Conservation (phyloP, 202 grass and related monocot species). For the Elaeis oleifera region DNA sequence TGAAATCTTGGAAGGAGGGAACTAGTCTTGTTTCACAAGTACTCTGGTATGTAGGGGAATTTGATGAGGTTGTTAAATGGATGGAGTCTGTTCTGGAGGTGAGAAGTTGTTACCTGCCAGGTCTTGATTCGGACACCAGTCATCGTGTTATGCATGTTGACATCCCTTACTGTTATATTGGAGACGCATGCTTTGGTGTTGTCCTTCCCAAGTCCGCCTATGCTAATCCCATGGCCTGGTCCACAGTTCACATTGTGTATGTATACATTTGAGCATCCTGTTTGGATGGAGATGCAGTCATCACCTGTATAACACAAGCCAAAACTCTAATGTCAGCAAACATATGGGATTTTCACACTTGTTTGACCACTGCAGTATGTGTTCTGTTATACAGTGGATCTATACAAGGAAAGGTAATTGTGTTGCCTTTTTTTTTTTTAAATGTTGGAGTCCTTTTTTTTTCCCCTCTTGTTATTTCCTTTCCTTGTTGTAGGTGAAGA, state of each 20-base stretch:
- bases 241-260: conserved; percentile 96
- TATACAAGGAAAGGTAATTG: conserved; percentile 8
- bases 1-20: too few relatives aligned
- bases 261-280: conserved; percentile 82
- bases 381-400: conserved; percentile 16
- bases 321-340: conserved; percentile 11
- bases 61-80: too few relatives aligned
- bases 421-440: not conserved
- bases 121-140: conserved; percentile 96
- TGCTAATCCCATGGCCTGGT: conserved; percentile 96
- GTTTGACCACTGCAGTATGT: not conserved
- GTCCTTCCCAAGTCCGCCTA: conserved; percentile 87
- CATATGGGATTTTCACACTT: not conserved
- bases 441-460: too few relatives aligned
- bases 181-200: conserved; percentile 97
- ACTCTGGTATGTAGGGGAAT: too few relatives aligned
- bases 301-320: conserved; percentile 54
- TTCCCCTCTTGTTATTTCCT: too few relatives aligned
- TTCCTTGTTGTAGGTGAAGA: too few relatives aligned
- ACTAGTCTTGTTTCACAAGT: too few relatives aligned
- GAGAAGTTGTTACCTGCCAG: conserved; percentile 61
- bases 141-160: conserved; percentile 88
- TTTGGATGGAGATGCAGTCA: conserved; percentile 94
- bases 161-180: conserved; percentile 86
- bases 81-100: too few relatives aligned